Conservation (phyloP, 2,329 filamentous ascomycete species). For the Exophiala sideris region DNA sequence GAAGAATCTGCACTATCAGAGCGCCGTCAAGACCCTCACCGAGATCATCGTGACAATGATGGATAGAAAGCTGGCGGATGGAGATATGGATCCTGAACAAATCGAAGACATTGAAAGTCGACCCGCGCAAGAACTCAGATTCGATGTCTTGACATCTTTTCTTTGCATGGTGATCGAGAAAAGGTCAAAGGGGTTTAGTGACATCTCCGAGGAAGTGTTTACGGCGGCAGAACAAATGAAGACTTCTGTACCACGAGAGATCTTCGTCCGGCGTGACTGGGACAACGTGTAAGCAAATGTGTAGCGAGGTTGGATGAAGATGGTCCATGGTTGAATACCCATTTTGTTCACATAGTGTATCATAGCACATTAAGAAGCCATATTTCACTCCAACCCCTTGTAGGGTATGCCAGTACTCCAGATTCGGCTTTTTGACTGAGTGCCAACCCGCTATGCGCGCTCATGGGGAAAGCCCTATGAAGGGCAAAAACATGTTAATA, state of each 20-base stretch:
- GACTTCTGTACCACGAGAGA: conserved; percentile 16
- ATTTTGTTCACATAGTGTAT: conserved; percentile 6
- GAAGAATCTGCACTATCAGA: conserved; percentile 30
- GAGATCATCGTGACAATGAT: conserved; percentile 48
- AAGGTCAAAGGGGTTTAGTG: conserved; percentile 30
- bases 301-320: not conserved
- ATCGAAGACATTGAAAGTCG: conserved; percentile 30
- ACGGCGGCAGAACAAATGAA: conserved; percentile 39
- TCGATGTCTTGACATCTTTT: conserved; percentile 43
- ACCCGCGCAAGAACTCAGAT: conserved; percentile 35
- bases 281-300: not conserved
- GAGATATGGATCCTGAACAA: conserved; percentile 29
- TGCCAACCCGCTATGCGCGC: conserved; percentile 1
- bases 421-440: not conserved
- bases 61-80: conserved; percentile 36
- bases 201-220: conserved; percentile 35
- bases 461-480: not conserved
- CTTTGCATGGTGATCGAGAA: conserved; percentile 41
- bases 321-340: conserved; percentile 2
- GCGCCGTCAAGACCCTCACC: conserved; percentile 41
- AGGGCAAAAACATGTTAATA: not conserved
- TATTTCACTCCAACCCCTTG: not conserved
- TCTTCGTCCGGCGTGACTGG: conserved; percentile 17
- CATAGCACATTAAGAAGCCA: conserved; percentile 7
- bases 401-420: not conserved